Evolutionary conservation across 441 rosid species (phyloP), one percentile per base, ranked within the genome.

Genomic region (Populus hybrid): DNA sequence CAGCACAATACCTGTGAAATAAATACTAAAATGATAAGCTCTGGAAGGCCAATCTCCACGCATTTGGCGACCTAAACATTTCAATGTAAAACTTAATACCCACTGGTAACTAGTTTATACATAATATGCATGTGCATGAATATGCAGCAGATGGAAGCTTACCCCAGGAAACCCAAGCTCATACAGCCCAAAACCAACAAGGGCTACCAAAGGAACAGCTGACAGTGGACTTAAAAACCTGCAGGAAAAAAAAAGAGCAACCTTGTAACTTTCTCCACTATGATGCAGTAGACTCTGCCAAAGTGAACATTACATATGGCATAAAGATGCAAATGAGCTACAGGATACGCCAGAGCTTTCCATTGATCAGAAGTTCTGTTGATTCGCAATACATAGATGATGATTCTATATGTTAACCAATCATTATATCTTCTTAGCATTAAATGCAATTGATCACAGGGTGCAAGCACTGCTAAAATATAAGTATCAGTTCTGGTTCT

Each of bases 131-230:
- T 18, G 18, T 32, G 35, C 73, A 36, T 23, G 32, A 21, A 19
- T 66, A 21, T 75, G 11, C 70, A 79, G 75, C 64, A 78, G 76
- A 57, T 70, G 72, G 67, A 75, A 75, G 78, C 91, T 84, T 87
- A 93, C 99, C 91, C 97, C 98, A 0, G 98, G 97, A 82, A 93
- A 95, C 74, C 99, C 98, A 79, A 93, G 83, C 87, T 91, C 96
- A 40, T 92, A 95, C 26, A 95, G 92, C 78, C 99, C 98, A 83
- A 92, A 93, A 78, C 99, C 99, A 80, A 85, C 90, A 30, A 95
- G 88, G 75, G 90, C 83, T 68, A 95, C 96, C 88, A 95, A 79
- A 30, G 99, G 98, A 81, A 89, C 97, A 84, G 86, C 91, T 61
- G 98, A 92, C 63, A 95, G 92, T 78, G 99, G 99, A 83, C 89